phyloP scores from a whole-genome alignment of 2,329 filamentous ascomycete species.

The Alternaria incomplexa region DNA sequence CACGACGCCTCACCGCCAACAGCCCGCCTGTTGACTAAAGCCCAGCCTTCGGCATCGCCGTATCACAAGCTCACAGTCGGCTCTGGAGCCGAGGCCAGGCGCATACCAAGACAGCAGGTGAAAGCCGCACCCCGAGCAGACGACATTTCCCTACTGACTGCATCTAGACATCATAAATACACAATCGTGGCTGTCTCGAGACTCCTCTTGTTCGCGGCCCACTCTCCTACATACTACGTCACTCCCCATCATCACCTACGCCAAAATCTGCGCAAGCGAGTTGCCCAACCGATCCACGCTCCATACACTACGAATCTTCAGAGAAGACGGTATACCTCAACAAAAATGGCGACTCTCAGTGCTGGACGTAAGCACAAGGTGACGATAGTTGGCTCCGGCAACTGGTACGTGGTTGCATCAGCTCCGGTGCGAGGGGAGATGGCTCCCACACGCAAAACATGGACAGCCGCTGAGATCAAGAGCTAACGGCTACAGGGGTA shows the following conservation, averaged over 20 bases:
- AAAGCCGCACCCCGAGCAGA: slow-evolving; percentile 32
- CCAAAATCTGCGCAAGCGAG: slow-evolving; percentile 12
- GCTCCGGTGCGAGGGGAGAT: neutral
- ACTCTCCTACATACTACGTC: slow-evolving; percentile 21
- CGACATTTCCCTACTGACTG: slow-evolving; percentile 15
- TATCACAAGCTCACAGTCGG: slow-evolving; percentile 35
- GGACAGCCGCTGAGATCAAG: neutral
- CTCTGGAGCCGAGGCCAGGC: slow-evolving; percentile 35
- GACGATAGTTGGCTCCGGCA: slow-evolving; percentile 92
- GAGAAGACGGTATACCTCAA: slow-evolving; percentile 10
- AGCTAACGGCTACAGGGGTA: slow-evolving; percentile 70
- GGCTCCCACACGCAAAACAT: neutral
- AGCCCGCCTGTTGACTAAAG: slow-evolving; percentile 18
- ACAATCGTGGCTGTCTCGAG: slow-evolving; percentile 34
- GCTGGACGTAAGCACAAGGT: slow-evolving; percentile 83
- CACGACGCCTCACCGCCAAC: slow-evolving; percentile 13
- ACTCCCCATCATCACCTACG: slow-evolving; percentile 25
- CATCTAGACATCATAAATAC: slow-evolving; percentile 11
- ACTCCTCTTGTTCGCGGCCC: slow-evolving; percentile 15
- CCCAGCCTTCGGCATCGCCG: slow-evolving; percentile 31
- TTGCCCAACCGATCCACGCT: slow-evolving; percentile 11
- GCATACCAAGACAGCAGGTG: slow-evolving; percentile 19
- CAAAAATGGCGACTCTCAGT: slow-evolving; percentile 56
- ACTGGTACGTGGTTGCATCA: slow-evolving; percentile 70
- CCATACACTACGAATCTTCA: slow-evolving; percentile 1